A percentile compares a stretch with the other conserved stretches of the same genome.
phyloP scores from a whole-genome alignment of 306 rosid genomes.

The Rosa chinensis region DNA sequence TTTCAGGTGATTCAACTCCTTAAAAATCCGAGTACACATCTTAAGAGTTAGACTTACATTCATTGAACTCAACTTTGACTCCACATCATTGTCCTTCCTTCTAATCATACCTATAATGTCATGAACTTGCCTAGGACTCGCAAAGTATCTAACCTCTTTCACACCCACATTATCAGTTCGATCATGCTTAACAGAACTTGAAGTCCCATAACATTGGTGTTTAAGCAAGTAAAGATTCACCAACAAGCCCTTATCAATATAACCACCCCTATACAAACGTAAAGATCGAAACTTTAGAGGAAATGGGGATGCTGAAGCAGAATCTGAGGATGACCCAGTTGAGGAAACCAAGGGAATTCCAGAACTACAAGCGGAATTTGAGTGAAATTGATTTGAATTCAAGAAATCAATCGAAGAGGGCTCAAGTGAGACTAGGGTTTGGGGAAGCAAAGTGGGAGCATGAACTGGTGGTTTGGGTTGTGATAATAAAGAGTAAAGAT shows the following conservation, averaged over 20 bases:
- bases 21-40: conserved; percentile 36
- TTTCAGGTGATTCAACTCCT: conserved; percentile 34
- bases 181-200: background rate
- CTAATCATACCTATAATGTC: conserved; percentile 45
- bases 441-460: conserved; percentile 9
- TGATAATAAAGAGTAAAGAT: conserved; percentile 17
- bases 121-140: conserved; percentile 35
- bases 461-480: conserved; percentile 11
- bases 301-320: conserved; percentile 17
- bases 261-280: background rate
- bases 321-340: conserved; percentile 28
- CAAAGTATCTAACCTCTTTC: conserved; percentile 20
- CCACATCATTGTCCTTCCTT: conserved; percentile 46
- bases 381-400: conserved; percentile 22
- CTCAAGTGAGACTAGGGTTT: conserved; percentile 21
- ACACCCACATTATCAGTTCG: conserved; percentile 9
- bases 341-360: conserved; percentile 17
- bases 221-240: conserved; percentile 9
- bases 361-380: conserved; percentile 13
- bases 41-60: conserved; percentile 41
- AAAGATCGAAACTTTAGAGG: conserved; percentile 20
- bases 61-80: conserved; percentile 39
- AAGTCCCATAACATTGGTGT: conserved; percentile 1
- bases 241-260: background rate
- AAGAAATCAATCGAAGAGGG: conserved; percentile 1